phyloP scores from a whole-genome alignment of 306 rosid species.

The Gynostemma pentaphyllum region DNA sequence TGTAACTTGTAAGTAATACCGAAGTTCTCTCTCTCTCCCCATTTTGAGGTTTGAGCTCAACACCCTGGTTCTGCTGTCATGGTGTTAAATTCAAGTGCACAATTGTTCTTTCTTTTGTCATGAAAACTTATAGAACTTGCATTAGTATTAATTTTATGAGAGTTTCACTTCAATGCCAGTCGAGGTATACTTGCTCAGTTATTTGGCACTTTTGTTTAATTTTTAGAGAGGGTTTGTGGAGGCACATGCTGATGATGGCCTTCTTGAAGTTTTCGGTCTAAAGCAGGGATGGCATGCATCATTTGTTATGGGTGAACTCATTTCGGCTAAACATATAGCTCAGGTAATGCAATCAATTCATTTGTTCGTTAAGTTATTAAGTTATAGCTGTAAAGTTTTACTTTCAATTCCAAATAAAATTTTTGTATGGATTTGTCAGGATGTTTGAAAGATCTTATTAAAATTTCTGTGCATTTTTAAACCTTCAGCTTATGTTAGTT shows the following conservation, averaged over 20 bases:
- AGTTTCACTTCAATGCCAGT: neutral
- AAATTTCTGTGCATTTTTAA: too few species aligned
- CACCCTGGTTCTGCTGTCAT: neutral
- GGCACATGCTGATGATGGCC: constrained; percentile 93
- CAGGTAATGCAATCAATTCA: constrained; percentile 43
- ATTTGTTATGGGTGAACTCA: constrained; percentile 89
- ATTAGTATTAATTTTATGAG: neutral
- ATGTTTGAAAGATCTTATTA: too few species aligned
- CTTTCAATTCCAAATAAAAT: too few species aligned
- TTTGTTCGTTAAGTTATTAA: neutral
- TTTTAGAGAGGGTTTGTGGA: constrained; percentile 79
- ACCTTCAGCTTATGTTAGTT: too few species aligned
- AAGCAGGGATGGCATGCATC: constrained; percentile 99
- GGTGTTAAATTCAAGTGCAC: neutral
- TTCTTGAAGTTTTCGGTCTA: constrained; percentile 85
- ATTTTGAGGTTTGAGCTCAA: neutral
- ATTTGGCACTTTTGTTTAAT: neutral
- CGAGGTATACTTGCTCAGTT: neutral
- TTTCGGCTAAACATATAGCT: constrained; percentile 86
- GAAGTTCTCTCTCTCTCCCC: neutral
- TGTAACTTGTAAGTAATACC: neutral
- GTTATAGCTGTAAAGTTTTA: neutral
- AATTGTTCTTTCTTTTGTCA: neutral
- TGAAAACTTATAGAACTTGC: neutral
- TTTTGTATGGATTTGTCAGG: too few species aligned